These are phyloP conservation scores for Eucalyptus fibrosa DNA, from an alignment of 345 rosid species.

Conservation along the genomic window DNA sequence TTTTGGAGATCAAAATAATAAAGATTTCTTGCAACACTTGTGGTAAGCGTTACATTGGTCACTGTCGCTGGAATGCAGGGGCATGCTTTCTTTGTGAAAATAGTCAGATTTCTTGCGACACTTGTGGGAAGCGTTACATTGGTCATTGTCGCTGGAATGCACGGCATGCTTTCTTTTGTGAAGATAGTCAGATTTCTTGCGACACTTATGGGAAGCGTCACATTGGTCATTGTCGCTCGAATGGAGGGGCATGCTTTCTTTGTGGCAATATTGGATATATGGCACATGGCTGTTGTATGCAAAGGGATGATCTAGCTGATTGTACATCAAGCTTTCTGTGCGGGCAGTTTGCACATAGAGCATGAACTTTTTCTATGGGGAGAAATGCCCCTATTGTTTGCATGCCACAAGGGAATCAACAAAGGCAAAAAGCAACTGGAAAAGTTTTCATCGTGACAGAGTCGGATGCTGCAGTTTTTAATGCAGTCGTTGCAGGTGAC, in stretches of 20 bases:
- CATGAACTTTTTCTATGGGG: background rate
- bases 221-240: no score
- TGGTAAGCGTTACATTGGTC: no score
- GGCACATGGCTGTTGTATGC: background rate
- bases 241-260: no score
- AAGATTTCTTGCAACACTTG: no score
- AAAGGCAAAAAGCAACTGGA: background rate
- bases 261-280: background rate
- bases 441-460: background rate
- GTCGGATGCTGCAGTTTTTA: background rate
- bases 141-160: no score
- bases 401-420: background rate
- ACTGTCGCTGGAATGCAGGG: no score
- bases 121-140: no score
- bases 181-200: background rate
- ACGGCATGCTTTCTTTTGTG: no score
- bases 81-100: background rate
- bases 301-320: background rate
- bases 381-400: background rate
- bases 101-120: no score
- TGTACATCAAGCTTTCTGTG: background rate
- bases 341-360: background rate
- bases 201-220: no score
- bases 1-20: background rate
- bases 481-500: background rate